Evolutionary conservation across 306 rosid species (phyloP), one percentile per base, ranked within the genome.

Genomic region (Fragaria nilgerrensis): DNA sequence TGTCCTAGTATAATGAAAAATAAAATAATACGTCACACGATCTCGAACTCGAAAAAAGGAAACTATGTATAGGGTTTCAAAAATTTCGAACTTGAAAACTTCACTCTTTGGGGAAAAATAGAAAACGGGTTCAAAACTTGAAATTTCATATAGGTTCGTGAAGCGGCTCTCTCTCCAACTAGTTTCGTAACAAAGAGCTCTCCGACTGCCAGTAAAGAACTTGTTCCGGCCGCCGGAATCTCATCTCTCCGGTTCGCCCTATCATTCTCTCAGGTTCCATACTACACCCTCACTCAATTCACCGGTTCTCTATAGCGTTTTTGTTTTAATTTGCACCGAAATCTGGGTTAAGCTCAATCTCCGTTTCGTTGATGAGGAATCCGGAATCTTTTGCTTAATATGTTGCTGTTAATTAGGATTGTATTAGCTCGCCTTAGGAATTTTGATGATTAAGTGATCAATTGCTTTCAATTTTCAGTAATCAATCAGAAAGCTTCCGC

Each of bases 141-240:
- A n/a, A n/a, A n/a, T n/a, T n/a, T n/a, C n/a, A 37, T 37, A 37
- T 45, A 9, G 53, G 6, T n/a, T 56, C 53, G 15, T 47, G 58
- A 23, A 48, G 27, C 47, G 50, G 52, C n/a, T n/a, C 25, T 37
- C 50, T 53, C 23, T 20, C 11, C 59, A 7, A 36, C 47, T 37
- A 19, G 23, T 17, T 17, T n/a, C 29, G 72, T 53, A 41, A 25
- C 36, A 68, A 68, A 39, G 52, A 41, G 48, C 72, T 68, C 7
- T 22, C 3, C 73, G 39, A 29, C n/a, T 12, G 20, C 19, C 39
- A 27, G 10, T 14, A 13, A 0, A 27, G 39, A 27, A 44, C 49
- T 67, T 37, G 72, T 67, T 64, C 45, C 43, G 45, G 20, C n/a
- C 23, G 59, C 27, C 59, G 23, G 74, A 70, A 25, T 70, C 36